Evolutionary conservation across 1,284 basidiomycete species (phyloP).

Genomic region (Wallemia ichthyophaga): DNA sequence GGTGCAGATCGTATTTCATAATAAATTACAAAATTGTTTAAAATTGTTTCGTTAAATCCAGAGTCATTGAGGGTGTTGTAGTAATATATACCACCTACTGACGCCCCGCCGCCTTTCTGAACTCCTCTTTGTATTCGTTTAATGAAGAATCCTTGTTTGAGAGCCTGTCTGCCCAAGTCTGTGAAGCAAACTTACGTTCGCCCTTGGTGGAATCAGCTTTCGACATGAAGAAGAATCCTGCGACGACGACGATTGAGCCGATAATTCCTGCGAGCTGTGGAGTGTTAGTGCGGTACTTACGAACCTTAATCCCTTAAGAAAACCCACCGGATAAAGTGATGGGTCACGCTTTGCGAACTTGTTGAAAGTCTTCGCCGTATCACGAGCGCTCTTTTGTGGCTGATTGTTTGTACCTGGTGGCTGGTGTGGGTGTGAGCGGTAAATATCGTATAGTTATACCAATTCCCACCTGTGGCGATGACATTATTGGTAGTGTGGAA

Average conservation of each 20-base stretch:
- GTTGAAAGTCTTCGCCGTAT: neutral
- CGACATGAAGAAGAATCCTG: neutral
- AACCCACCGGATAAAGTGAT: neutral
- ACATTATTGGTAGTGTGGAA: too few species aligned
- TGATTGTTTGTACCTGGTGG: neutral
- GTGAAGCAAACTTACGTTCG: neutral
- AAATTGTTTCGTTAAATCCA: too few species aligned
- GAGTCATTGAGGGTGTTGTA: too few species aligned
- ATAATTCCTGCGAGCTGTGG: neutral
- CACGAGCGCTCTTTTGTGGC: neutral
- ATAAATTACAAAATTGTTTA: too few species aligned
- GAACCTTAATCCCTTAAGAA: too few species aligned
- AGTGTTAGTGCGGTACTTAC: neutral
- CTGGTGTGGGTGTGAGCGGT: too few species aligned
- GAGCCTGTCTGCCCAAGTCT: neutral
- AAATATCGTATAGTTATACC: too few species aligned
- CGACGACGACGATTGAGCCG: neutral
- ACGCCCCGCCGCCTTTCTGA: too few species aligned
- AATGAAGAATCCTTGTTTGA: neutral
- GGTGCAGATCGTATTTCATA: too few species aligned
- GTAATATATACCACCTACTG: too few species aligned
- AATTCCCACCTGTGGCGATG: too few species aligned
- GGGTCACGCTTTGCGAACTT: neutral
- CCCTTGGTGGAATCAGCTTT: neutral
- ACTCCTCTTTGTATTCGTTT: too few species aligned